Percentiles rank a stretch among this genome's conserved stretches.
Evolutionary conservation across 352 stramenopile species (phyloP).

Genomic region (Phytophthora idaei): DNA sequence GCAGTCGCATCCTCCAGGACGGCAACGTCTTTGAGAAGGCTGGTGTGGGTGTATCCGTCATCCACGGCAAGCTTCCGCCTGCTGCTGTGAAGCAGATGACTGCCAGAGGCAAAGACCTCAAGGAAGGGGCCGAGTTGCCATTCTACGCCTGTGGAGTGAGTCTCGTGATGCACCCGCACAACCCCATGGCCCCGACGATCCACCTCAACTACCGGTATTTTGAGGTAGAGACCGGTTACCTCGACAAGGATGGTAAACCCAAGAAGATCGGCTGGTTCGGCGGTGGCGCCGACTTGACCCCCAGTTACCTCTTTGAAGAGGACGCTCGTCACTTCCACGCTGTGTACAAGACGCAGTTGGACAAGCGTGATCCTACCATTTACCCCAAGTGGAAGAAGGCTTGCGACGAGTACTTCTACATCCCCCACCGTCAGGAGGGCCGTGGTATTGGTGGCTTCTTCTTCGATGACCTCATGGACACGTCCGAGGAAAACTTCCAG

Average conservation of each 20-base stretch:
- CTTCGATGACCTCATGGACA: constrained; percentile 98
- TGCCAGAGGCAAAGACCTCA: constrained; percentile 71
- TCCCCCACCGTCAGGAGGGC: constrained; percentile 95
- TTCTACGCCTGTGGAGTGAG: constrained; percentile 97
- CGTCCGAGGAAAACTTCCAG: constrained; percentile 88
- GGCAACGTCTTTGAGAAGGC: constrained; percentile 98
- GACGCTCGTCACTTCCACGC: constrained; percentile 98
- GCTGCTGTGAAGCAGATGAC: constrained; percentile 85
- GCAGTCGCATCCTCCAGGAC: constrained; percentile 93
- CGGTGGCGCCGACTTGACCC: constrained; percentile 97
- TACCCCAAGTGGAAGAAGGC: constrained; percentile 97
- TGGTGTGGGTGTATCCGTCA: constrained; percentile 96
- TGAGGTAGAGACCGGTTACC: constrained; percentile 89
- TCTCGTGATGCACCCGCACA: constrained; percentile 97
- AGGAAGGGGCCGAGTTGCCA: constrained; percentile 82
- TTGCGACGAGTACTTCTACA: constrained; percentile 99
- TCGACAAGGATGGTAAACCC: constrained; percentile 80
- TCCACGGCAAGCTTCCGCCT: constrained; percentile 96
- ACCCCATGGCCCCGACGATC: constrained; percentile 95
- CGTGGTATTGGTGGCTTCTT: constrained; percentile 98
- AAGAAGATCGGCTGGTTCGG: constrained; percentile 94
- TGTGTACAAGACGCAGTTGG: constrained; percentile 93
- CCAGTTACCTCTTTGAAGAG: constrained; percentile 96
- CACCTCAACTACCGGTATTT: constrained; percentile 99
- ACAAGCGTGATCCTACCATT: constrained; percentile 93